Base-by-base conservation (phyloP, 345 rosid species). In the Gossypium raimondii region DNA sequence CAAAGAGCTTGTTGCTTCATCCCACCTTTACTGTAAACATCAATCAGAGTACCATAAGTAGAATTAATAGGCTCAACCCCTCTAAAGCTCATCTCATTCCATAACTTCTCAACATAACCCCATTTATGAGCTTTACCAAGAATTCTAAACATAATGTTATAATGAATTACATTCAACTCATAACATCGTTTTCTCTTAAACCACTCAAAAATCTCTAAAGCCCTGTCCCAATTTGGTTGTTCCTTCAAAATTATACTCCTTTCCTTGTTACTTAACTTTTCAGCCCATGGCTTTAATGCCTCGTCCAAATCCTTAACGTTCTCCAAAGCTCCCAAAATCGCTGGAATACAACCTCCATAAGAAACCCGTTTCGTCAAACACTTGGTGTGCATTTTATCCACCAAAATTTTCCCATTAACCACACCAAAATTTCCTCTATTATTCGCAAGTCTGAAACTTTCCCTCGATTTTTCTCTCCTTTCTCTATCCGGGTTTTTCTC, bases 1-100 rank as follows among this genome's bases (percentile, higher is more conserved):
- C 82, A 76, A 22, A 90, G 86, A 3, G 95, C 90, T 57, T 83
- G 82, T 11, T 82, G 80, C 71, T 79, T 87, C 47, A 80, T 82
- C 58, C 97, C 98, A 0, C 98, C 93, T 81, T 90, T 92, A 80
- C 94, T 85, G 76, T 85, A 94, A 73, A 85, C 92, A 86, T 94
- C 98, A 79, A 89, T 90, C 76, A 90, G 82, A 48, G 97, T 92
- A 79, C 97, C 97, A 75, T 88, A 94, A 11, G 97, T 89, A 6
- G 93, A 92, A 81, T 91, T 90, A 69, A 90, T 84, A 4, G 90
- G 94, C 20, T 47, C 78, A 62, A 92, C 83, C 22, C 85, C 76
- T 80, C 80, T 78, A 18, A 53, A 67, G 14, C 52, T 78, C 95
- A 89, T 94, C 78, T 92, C 97, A 53, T 84, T 84, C 87, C 97